phyloP scores from a whole-genome alignment of 2,329 filamentous ascomycete genomes.

The Metarhizium robertsii region DNA sequence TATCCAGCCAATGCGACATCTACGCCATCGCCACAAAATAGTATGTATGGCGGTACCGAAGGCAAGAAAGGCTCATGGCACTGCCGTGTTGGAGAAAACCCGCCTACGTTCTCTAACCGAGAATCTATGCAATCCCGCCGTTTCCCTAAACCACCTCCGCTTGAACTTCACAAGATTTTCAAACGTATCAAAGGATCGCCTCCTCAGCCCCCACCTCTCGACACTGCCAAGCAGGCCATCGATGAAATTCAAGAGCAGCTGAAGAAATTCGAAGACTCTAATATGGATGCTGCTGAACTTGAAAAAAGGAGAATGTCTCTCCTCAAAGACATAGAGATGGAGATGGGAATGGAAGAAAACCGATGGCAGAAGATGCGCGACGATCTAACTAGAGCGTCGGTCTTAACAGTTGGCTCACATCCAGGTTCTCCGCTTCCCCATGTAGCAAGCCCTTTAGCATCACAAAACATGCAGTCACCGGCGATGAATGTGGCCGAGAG shows the following conservation, averaged over 20 bases:
- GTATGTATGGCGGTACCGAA: constrained; percentile 8
- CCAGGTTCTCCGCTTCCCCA: constrained; percentile 6
- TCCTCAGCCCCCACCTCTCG: constrained; percentile 41
- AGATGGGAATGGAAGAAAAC: constrained; percentile 51
- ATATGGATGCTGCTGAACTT: constrained; percentile 23
- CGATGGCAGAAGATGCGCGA: constrained; percentile 51
- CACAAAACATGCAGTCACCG: not conserved
- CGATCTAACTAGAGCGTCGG: constrained; percentile 40
- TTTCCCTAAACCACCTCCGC: constrained; percentile 46
- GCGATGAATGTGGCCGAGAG: not conserved
- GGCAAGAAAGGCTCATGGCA: constrained; percentile 33
- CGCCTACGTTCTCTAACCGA: constrained; percentile 49
- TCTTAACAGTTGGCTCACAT: constrained; percentile 33
- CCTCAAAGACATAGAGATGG: constrained; percentile 49
- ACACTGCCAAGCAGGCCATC: constrained; percentile 41
- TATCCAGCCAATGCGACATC: constrained; percentile 3
- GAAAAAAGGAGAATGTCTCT: constrained; percentile 36
- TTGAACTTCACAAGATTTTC: constrained; percentile 36
- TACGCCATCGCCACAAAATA: constrained; percentile 3
- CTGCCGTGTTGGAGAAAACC: constrained; percentile 47
- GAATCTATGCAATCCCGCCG: constrained; percentile 36
- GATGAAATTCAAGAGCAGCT: constrained; percentile 43
- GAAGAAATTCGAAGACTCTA: constrained; percentile 34
- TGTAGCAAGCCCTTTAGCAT: not conserved
- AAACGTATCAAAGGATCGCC: constrained; percentile 35